Evolutionary conservation across 768 basidiomycete species (phyloP).

Genomic region (Strobilomyces echinocephalus): DNA sequence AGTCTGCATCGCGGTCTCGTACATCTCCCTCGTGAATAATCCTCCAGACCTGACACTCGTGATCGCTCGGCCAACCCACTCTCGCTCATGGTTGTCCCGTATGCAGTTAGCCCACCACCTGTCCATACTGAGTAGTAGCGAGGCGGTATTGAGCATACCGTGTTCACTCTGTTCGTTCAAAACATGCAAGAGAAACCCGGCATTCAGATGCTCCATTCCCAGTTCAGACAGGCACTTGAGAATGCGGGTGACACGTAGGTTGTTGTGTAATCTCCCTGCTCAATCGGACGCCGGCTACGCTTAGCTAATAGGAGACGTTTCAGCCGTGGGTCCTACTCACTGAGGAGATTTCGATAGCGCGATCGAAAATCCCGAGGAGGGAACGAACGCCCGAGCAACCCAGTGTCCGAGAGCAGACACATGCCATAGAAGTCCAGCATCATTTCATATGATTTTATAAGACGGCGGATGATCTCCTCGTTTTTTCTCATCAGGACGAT

Average conservation of each 20-base stretch:
- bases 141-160: slow-evolving; percentile 43
- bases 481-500: slow-evolving; percentile 51
- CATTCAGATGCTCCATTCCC: slow-evolving; percentile 58
- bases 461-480: slow-evolving; percentile 41
- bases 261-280: slow-evolving; percentile 68
- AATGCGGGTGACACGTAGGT: slow-evolving; percentile 72
- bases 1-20: slow-evolving; percentile 44
- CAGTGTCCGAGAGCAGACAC: slow-evolving; percentile 54
- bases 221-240: slow-evolving; percentile 71
- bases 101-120: slow-evolving; percentile 76
- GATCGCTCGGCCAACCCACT: slow-evolving; percentile 50
- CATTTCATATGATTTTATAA: slow-evolving; percentile 58
- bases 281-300: background rate
- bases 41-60: slow-evolving; percentile 42
- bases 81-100: slow-evolving; percentile 54
- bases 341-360: slow-evolving; percentile 59
- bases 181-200: slow-evolving; percentile 65
- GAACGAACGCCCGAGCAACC: slow-evolving; percentile 50
- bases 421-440: slow-evolving; percentile 84
- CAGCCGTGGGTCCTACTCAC: slow-evolving; percentile 40
- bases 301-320: background rate
- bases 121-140: slow-evolving; percentile 62
- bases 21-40: slow-evolving; percentile 55
- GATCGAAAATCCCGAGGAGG: slow-evolving; percentile 46
- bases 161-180: slow-evolving; percentile 65